phyloP scores from a whole-genome alignment of 2,329 filamentous ascomycete species.

The Gnomoniopsis smithogilvyi region DNA sequence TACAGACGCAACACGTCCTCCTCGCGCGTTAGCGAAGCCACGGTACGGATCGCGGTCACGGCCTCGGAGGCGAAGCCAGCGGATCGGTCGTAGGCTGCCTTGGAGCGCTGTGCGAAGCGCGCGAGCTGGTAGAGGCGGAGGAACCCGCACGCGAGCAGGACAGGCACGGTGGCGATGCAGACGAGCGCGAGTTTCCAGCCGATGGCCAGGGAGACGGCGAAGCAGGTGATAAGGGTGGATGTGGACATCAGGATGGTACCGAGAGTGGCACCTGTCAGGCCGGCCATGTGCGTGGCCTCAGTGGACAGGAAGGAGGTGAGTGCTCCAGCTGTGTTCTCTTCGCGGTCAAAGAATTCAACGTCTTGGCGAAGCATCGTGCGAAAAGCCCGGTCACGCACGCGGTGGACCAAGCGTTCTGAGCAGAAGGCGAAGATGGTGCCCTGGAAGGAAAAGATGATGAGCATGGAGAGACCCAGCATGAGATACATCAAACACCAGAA shows the following conservation, averaged over 20 bases:
- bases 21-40: conserved; percentile 87
- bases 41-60: conserved; percentile 89
- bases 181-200: conserved; percentile 44
- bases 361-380: conserved; percentile 88
- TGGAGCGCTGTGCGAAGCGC: conserved; percentile 74
- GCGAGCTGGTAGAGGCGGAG: conserved; percentile 63
- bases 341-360: conserved; percentile 84
- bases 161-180: conserved; percentile 36
- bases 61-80: conserved; percentile 91
- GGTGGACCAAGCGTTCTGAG: conserved; percentile 81
- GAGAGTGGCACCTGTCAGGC: conserved; percentile 82
- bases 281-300: conserved; percentile 83
- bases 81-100: conserved; percentile 74
- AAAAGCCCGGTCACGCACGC: conserved; percentile 80
- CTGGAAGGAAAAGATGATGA: conserved; percentile 65
- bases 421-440: conserved; percentile 77
- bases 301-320: conserved; percentile 87
- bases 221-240: conserved; percentile 75
- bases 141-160: conserved; percentile 38
- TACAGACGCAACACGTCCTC: conserved; percentile 74
- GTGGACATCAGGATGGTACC: conserved; percentile 79
- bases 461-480: conserved; percentile 73
- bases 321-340: conserved; percentile 85
- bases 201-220: conserved; percentile 44
- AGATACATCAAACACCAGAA: conserved; percentile 91